phyloP scores from a whole-genome alignment of 176 grass and related monocot species.

The Areca catechu region DNA sequence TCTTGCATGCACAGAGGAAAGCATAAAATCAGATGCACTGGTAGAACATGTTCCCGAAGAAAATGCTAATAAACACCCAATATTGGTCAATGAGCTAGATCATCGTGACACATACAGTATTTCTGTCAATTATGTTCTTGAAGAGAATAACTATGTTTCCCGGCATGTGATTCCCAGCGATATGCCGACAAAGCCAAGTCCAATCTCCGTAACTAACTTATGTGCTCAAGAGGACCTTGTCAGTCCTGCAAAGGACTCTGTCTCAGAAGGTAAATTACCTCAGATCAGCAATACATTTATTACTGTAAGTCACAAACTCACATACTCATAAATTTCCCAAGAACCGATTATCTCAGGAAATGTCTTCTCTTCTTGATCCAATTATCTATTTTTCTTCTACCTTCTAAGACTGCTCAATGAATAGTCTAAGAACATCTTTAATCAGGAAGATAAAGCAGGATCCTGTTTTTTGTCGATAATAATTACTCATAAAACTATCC shows the following conservation, averaged over 20 bases:
- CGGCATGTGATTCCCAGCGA: slow-evolving; percentile 23
- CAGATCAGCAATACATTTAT: background rate
- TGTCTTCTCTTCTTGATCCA: no score
- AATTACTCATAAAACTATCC: background rate
- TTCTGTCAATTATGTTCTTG: slow-evolving; percentile 4
- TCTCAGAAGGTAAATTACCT: slow-evolving; percentile 25
- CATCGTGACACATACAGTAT: background rate
- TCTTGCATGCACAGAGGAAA: slow-evolving; percentile 18
- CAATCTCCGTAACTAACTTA: slow-evolving; percentile 25
- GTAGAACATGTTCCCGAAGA: slow-evolving; percentile 11
- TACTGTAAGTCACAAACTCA: no score
- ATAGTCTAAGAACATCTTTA: no score
- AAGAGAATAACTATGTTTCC: slow-evolving; percentile 17
- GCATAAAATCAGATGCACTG: slow-evolving; percentile 14
- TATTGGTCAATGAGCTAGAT: background rate
- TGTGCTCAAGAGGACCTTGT: slow-evolving; percentile 19
- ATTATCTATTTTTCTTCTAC: no score
- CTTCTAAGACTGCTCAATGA: no score
- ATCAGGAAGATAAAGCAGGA: no score
- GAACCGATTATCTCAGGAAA: no score
- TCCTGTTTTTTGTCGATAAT: slow-evolving; percentile 1
- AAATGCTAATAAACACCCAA: slow-evolving; percentile 16
- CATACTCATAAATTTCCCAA: no score
- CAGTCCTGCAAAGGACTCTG: slow-evolving; percentile 22
- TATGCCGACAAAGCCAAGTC: slow-evolving; percentile 27